phyloP scores from a whole-genome alignment of 73 alveolate species.

The Paramecium sexaurelia region DNA sequence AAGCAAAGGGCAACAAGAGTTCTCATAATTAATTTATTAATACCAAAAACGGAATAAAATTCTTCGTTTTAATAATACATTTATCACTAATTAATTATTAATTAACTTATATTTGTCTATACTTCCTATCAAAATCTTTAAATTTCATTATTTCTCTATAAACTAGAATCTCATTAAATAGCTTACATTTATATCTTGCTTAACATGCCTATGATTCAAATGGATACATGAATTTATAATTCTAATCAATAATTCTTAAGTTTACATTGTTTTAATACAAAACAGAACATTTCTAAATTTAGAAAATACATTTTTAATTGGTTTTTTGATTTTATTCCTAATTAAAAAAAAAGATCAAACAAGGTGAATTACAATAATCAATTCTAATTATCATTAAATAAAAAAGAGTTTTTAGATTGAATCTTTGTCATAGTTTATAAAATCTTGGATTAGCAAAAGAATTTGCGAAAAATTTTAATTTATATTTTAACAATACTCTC shows the following conservation, averaged over 20 bases:
- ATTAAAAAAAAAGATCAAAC: too few species aligned
- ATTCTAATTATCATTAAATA: too few species aligned
- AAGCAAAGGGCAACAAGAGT: conserved; percentile 43
- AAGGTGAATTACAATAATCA: too few species aligned
- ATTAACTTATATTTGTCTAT: background rate
- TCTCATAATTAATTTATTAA: conserved; percentile 10
- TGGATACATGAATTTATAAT: background rate
- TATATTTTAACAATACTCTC: too few species aligned
- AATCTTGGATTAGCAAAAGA: too few species aligned
- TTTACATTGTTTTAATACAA: too few species aligned
- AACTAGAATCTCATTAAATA: background rate
- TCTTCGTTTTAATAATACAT: conserved; percentile 19
- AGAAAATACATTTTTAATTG: too few species aligned
- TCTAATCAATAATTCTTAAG: background rate
- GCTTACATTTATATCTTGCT: background rate
- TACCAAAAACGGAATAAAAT: conserved; percentile 51
- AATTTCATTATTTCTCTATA: background rate
- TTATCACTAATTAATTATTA: background rate
- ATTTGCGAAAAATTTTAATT: too few species aligned
- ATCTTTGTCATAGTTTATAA: too few species aligned
- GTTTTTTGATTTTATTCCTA: too few species aligned
- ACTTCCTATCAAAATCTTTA: background rate
- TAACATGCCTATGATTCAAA: background rate
- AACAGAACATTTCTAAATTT: too few species aligned
- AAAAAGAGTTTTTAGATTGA: too few species aligned